phyloP scores from a whole-genome alignment of 495 filamentous ascomycete genomes.

The Trichoderma gamsii region DNA sequence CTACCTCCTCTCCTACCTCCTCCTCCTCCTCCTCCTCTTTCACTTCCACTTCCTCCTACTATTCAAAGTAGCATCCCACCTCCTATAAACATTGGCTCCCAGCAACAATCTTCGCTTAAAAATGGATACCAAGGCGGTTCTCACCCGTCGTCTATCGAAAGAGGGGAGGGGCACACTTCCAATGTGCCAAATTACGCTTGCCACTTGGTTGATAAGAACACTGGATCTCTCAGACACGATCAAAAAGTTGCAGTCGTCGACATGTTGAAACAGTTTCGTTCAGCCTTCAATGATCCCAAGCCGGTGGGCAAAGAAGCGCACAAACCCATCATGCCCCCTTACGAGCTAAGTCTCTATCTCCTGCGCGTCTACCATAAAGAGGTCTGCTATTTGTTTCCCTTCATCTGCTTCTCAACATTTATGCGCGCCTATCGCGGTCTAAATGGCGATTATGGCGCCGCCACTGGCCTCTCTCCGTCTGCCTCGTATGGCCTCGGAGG shows the following conservation, averaged over 20 bases:
- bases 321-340: background rate
- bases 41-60: background rate
- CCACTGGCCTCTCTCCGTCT: background rate
- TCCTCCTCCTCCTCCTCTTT: background rate
- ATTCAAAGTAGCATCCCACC: background rate
- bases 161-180: no score
- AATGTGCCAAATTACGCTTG: no score
- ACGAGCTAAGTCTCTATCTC: background rate
- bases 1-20: background rate
- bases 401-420: background rate
- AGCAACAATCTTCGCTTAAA: no score
- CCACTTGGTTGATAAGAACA: no score
- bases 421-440: background rate
- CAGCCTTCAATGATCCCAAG: no score
- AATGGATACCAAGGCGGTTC: no score
- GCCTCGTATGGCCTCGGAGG: background rate
- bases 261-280: no score
- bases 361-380: background rate
- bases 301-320: no score
- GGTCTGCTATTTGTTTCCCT: background rate
- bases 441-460: background rate
- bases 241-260: no score
- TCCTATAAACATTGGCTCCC: background rate
- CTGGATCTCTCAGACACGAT: no score
- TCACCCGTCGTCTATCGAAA: no score